Base-by-base conservation (phyloP, 495 filamentous ascomycete species). In the Trichoderma virens region DNA sequence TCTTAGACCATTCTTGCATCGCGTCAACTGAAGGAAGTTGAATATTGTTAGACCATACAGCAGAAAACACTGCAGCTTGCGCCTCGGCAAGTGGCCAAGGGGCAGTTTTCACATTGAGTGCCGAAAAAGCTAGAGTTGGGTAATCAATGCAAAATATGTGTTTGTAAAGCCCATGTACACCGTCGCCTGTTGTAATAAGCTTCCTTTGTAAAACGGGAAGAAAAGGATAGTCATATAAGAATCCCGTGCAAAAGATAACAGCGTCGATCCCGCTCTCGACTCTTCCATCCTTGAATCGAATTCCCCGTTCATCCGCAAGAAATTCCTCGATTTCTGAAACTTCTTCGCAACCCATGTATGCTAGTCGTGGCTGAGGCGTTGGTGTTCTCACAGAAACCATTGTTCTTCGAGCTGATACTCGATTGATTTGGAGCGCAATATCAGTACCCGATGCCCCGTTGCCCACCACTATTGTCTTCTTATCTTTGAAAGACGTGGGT, bases 51-150 rank as follows among this genome's bases (percentile, higher is more conserved):
- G 89, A 83, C 84, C 86, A 96, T 2, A 91, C 82, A 5, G 90
- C 82, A 14, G 91, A 85, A 62, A 97, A 81, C 3, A 90, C 80
- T 9, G 90, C 86, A 3, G 84, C 86, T 71, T 96, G 92, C 23
- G 81, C 84, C 70, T 97, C 90, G 2, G 85, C 77, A 6, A 92
- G 69, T 3, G 89, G 87, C 69, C 96, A 96, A 3, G 93, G 93
- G 27, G 94, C 87, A 11, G 95, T 84, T 66, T 89, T 88, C 65
- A 90, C 87, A 2, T 87, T 84, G 25, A 97, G 75, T 0, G 82
- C 88, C 0, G 88, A 79, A 67, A 97, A 92, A 1, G 86, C 87
- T 4, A 98, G 76, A 0, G 91, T 93, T 2, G 93, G 90, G 60
- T 90, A 82, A 2, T 83, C 75, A 16, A 83, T 86, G 70, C 88